Base-by-base conservation (phyloP, 805 yeast genomes). In the Hanseniaspora pseudoguilliermondii region DNA sequence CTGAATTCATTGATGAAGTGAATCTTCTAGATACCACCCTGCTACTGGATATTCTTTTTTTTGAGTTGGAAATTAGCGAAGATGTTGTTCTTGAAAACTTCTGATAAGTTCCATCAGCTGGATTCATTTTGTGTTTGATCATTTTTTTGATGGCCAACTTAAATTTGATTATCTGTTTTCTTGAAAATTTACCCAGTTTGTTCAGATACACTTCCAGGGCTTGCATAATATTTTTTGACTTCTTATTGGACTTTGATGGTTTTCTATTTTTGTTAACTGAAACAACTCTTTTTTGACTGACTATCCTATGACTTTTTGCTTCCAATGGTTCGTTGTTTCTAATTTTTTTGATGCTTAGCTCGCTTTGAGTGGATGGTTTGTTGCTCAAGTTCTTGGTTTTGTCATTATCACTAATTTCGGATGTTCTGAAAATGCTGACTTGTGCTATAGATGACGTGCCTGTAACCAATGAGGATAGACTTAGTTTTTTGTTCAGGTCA, bases 251-350 rank as follows among this genome's bases (percentile, higher is more conserved):
- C 13, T 16, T 34, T 25, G 49, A 43, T 20, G 18, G 18, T 35
- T 27, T 51, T 35, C 49, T 51, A 3, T 9, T 23, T 21, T 43
- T 51, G 35, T 34, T 35, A 2, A 44, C 34, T 1, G 55, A 51
- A 16, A 43, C 20, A 2, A 43, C 43, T 43, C 55, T 51, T 23
- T 34, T 43, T 7, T 20, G 9, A 23, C 38, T 63, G 29, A 59
- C 51, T 55, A 57, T 63, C 55, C 60, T 69, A 39, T 61, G 59
- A 71, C 55, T 1, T 66, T 64, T 11, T 59, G 44, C 51, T 69
- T 64, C 64, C 70, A 60, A 32, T 59, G 64, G 34, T 57, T 65
- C 27, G 67, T 47, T 48, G 58, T 60, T 38, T 60, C 65, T 23
- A 67, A 59, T 16, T 60, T 62, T 8, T 58, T 49, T 16, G 69